Evolutionary conservation across 2,329 filamentous ascomycete species (phyloP).

Genomic region (Neonectria coccinea): DNA sequence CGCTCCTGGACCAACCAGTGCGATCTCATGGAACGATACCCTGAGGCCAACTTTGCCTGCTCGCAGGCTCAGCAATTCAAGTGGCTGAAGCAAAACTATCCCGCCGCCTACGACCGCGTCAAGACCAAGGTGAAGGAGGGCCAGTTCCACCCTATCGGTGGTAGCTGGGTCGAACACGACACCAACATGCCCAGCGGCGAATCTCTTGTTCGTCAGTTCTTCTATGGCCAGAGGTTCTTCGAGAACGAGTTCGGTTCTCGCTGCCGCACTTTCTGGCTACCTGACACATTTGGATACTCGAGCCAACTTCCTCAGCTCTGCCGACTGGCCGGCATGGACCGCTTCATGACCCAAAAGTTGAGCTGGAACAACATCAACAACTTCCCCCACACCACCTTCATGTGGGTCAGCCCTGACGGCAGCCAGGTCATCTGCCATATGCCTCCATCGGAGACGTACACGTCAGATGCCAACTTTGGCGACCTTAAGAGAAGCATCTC

Average conservation of each 20-base stretch:
- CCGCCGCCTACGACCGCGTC: conserved; percentile 88
- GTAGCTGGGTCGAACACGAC: conserved; percentile 99
- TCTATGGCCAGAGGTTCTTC: conserved; percentile 96
- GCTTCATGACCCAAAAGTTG: conserved; percentile 97
- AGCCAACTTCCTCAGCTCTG: conserved; percentile 94
- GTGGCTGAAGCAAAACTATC: conserved; percentile 93
- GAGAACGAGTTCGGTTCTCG: conserved; percentile 91
- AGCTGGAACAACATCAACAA: conserved; percentile 99
- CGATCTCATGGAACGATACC: conserved; percentile 93
- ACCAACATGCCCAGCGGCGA: conserved; percentile 98
- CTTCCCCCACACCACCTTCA: conserved; percentile 98
- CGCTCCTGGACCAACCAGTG: conserved; percentile 98
- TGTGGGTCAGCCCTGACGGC: conserved; percentile 96
- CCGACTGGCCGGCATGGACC: conserved; percentile 92
- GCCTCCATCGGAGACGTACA: conserved; percentile 96
- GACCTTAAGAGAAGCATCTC: conserved; percentile 90
- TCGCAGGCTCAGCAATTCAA: conserved; percentile 98
- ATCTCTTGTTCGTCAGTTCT: conserved; percentile 90
- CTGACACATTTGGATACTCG: conserved; percentile 98
- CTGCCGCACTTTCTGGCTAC: conserved; percentile 94
- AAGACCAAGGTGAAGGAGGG: conserved; percentile 91
- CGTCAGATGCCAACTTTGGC: conserved; percentile 92
- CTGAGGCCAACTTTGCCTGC: conserved; percentile 90
- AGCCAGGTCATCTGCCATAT: conserved; percentile 98
- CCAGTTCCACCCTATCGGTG: conserved; percentile 93